These are phyloP conservation scores for Ceratocystis alfenasii DNA, from an alignment of 2,329 filamentous ascomycete genomes.

Conservation along the genomic window DNA sequence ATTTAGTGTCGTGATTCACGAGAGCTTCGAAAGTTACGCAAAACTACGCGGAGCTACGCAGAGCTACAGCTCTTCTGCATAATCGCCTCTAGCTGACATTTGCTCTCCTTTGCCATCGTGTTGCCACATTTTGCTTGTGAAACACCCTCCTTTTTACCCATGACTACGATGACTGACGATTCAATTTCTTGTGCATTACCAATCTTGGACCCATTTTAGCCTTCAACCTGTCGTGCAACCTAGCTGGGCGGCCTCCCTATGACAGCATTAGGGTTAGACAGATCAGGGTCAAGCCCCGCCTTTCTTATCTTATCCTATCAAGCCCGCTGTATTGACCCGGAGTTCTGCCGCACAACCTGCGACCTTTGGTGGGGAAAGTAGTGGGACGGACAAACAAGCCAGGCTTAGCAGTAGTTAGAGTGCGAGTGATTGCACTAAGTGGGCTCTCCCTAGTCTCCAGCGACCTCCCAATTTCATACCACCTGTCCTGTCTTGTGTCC, in stretches of 20 bases:
- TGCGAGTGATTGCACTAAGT: neutral
- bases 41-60: no score
- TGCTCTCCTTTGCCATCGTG: neutral
- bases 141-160: neutral
- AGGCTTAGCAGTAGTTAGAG: neutral
- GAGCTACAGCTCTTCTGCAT: no score
- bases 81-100: no score
- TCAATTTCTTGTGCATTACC: neutral
- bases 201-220: neutral
- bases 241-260: neutral
- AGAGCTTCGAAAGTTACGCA: no score
- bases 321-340: neutral
- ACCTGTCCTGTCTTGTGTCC: conserved; percentile 13
- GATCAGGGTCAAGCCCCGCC: neutral
- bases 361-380: conserved; percentile 8
- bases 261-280: neutral
- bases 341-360: neutral
- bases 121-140: neutral
- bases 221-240: neutral
- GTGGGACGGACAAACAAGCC: neutral
- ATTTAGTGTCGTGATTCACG: neutral
- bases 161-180: neutral
- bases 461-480: conserved; percentile 11
- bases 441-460: neutral
- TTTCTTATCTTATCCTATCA: neutral